phyloP scores from a whole-genome alignment of 352 stramenopile genomes.

The Phytophthora hibernalis region DNA sequence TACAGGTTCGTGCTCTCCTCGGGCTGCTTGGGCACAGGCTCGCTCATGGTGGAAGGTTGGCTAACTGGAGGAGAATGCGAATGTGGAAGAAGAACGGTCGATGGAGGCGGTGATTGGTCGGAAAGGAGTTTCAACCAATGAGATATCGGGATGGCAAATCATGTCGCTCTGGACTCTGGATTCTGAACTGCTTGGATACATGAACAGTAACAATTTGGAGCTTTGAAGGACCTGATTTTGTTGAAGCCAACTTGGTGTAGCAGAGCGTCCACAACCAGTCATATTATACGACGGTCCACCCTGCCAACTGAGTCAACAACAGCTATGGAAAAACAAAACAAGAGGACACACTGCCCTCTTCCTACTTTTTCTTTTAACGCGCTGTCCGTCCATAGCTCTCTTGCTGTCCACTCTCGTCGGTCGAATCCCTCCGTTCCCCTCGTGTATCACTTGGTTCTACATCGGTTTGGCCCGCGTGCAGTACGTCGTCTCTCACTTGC shows the following conservation, averaged over 20 bases:
- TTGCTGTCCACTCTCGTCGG: conserved; percentile 21
- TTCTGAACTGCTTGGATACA: neutral
- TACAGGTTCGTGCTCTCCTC: conserved; percentile 83
- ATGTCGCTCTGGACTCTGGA: too few species aligned
- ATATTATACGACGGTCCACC: conserved; percentile 29
- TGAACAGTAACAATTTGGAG: too few species aligned
- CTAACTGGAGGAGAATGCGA: conserved; percentile 17
- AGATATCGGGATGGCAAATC: neutral
- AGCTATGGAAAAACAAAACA: conserved; percentile 37
- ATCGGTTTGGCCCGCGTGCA: conserved; percentile 38
- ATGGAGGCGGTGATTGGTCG: conserved; percentile 10
- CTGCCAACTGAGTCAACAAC: conserved; percentile 2
- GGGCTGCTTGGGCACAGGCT: conserved; percentile 57
- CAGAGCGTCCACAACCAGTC: conserved; percentile 15
- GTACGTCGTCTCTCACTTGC: conserved; percentile 43
- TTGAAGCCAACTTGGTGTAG: conserved; percentile 31
- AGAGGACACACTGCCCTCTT: conserved; percentile 45
- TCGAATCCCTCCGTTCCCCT: conserved; percentile 43
- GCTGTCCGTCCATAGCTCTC: conserved; percentile 26
- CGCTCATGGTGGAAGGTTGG: conserved; percentile 48
- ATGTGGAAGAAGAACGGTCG: conserved; percentile 34
- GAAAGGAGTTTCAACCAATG: conserved; percentile 3
- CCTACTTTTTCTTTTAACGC: conserved; percentile 39
- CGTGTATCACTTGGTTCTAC: conserved; percentile 47
- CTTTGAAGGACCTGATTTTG: conserved; percentile 17